Evolutionary conservation across 1,139 yeast species (phyloP), one percentile per base, ranked within the genome.

Genomic region (Eremothecium gossypii): DNA sequence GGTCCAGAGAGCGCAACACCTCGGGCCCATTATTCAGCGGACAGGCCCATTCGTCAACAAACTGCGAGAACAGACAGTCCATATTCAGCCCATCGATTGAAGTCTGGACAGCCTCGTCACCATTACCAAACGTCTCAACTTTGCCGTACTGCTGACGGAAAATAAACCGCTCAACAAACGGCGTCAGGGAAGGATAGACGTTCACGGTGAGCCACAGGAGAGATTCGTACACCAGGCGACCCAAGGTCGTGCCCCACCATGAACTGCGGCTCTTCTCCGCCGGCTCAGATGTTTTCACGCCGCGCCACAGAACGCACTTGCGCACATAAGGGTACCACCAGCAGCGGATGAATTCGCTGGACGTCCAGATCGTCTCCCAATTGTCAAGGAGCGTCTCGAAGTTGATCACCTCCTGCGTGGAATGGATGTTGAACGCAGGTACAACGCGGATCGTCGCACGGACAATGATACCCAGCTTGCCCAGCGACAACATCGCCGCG

Each of bases 251-350:
- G 31, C 94, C 95, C 69, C 86, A 86, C 86, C 95, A 87, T 31
- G 93, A 79, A 30, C 71, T 71, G 53, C 85, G 71, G 33, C 91
- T 86, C 2, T 65, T 70, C n/a, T 83, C 73, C 38, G 78, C 65
- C 1, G 81, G 74, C 36, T 81, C 84, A 26, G 68, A 67, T 14
- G 74, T 65, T 58, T 85, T 85, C 36, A 77, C 69, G 27, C 95
- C 97, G 57, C 94, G 76, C 96, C 97, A 91, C 41, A 87, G 68
- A 30, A 87, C 79, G 67, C 95, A 85, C 54, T 81, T 81, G 43
- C 76, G 76, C 17, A 93, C 73, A 61, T 91, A 91, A 1, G 98
- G 98, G 63, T 84, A 91, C 97, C 98, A 91, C 97, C 97, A 91
- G 40, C 87, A 76, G 49, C 97, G 75, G 36, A 86, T 81, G 55